Base-by-base conservation (phyloP, 352 stramenopile species). In the Phytophthora pistaciae region DNA sequence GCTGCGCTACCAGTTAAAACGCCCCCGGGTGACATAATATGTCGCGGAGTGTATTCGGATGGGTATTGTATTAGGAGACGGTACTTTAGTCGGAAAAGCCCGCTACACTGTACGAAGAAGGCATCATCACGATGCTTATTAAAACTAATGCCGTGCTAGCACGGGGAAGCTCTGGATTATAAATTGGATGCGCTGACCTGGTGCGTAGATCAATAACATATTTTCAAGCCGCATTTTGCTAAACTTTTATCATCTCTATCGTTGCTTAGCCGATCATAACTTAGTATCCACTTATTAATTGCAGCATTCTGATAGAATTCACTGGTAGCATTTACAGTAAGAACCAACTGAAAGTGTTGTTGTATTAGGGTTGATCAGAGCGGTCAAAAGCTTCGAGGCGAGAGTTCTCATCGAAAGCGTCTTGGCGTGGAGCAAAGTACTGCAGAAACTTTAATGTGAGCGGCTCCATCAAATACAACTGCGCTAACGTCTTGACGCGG, bases 11-110 rank as follows among this genome's bases (percentile, higher is more conserved):
- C 21, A 13, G 2, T 40, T 2, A 9, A 52, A 18, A 14, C 14
- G 38, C 3, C 38, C 38, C 38, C 38, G 38, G 38, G 38, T 44
- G 14, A 63, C 33, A 8, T 42, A 60, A 33, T 50, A 5, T 60
- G 54, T 60, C 54, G 54, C 54, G 54, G 54, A 60, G 54, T 60
- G 54, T 58, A 58, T 27, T 27, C 25, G 25, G 25, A 27, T 27
- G 25, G 25, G 25, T 27, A 27, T 27, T 27, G 25, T 27, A n/a
- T n/a, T n/a, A n/a, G n/a, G n/a, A n/a, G n/a, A n/a, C n/a, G n/a
- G n/a, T n/a, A n/a, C n/a, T n/a, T n/a, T n/a, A n/a, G n/a, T n/a
- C n/a, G n/a, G n/a, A n/a, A n/a, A n/a, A n/a, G n/a, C n/a, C n/a
- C n/a, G n/a, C n/a, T n/a, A n/a, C n/a, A n/a, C n/a, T n/a, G n/a